These are phyloP conservation scores for Macrolepiota albuminosa DNA, from an alignment of 768 basidiomycete species.

Conservation along the genomic window DNA sequence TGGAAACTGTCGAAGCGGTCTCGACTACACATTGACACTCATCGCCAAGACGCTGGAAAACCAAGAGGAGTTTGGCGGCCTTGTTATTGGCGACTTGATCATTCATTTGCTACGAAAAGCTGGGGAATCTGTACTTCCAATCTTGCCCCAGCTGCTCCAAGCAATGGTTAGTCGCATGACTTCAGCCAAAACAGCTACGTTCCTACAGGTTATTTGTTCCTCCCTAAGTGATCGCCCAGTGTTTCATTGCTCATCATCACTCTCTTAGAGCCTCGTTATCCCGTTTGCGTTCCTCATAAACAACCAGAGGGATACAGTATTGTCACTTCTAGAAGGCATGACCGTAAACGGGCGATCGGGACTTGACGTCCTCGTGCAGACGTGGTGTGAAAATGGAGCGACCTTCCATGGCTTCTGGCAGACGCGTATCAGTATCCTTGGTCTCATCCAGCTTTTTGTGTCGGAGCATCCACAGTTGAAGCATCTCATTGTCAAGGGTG, in stretches of 20 bases:
- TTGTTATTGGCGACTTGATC: conserved; percentile 92
- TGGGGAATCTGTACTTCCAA: conserved; percentile 74
- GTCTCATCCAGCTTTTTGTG: conserved; percentile 67
- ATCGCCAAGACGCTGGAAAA: conserved; percentile 74
- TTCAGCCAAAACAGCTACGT: conserved; percentile 85
- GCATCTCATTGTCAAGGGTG: conserved; percentile 79
- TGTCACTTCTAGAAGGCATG: conserved; percentile 71
- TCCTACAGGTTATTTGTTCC: conserved; percentile 63
- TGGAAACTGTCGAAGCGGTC: conserved; percentile 61
- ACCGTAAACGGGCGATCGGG: conserved; percentile 55
- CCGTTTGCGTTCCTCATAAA: conserved; percentile 94
- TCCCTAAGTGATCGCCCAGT: background rate
- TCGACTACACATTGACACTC: conserved; percentile 68
- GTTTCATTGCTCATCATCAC: background rate
- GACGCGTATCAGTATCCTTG: conserved; percentile 78
- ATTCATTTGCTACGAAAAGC: conserved; percentile 87
- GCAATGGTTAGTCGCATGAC: conserved; percentile 81
- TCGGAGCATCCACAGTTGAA: conserved; percentile 64
- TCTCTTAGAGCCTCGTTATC: conserved; percentile 70
- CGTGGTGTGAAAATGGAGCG: conserved; percentile 94
- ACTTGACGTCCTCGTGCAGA: conserved; percentile 83
- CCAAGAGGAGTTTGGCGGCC: conserved; percentile 87
- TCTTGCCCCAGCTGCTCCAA: conserved; percentile 81
- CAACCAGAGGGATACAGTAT: conserved; percentile 76
- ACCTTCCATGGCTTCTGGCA: conserved; percentile 97